Evolutionary conservation across 208 protist genomes (phyloP).

Genomic region (Naegleria lovaniensis): DNA sequence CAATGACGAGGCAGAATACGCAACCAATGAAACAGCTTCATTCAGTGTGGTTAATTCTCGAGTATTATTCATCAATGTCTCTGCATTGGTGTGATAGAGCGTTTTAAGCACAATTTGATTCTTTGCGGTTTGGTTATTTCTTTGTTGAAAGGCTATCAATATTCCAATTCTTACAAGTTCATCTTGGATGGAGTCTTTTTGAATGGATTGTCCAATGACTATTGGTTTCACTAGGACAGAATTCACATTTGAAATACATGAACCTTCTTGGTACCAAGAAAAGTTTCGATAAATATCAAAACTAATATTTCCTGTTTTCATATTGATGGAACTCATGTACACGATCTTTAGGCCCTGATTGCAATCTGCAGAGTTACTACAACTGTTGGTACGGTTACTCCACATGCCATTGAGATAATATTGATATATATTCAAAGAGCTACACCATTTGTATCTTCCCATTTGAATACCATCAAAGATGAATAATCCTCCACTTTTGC

Average conservation of each 20-base stretch:
- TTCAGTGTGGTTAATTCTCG: background rate
- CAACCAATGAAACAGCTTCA: background rate
- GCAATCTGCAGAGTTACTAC: background rate
- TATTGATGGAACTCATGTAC: background rate
- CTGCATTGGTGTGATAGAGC: background rate
- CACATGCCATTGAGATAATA: background rate
- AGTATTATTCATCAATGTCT: background rate
- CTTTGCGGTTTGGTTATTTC: background rate
- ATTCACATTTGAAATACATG: background rate
- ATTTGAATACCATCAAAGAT: background rate
- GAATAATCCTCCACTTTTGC: background rate
- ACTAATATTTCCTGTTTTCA: background rate
- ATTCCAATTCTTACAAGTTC: background rate
- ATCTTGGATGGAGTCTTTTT: background rate
- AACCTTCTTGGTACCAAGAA: background rate
- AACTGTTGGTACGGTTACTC: too few relatives aligned
- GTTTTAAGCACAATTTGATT: background rate
- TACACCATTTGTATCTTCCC: background rate
- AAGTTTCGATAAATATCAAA: background rate
- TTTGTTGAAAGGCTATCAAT: background rate
- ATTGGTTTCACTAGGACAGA: background rate
- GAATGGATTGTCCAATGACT: background rate
- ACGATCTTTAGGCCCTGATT: background rate
- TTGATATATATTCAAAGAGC: background rate
- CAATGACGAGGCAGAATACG: background rate